A percentile compares a stretch with the other conserved stretches of the same genome.
phyloP scores from a whole-genome alignment of 768 basidiomycete genomes.

The Strobilomyces dryophilus region DNA sequence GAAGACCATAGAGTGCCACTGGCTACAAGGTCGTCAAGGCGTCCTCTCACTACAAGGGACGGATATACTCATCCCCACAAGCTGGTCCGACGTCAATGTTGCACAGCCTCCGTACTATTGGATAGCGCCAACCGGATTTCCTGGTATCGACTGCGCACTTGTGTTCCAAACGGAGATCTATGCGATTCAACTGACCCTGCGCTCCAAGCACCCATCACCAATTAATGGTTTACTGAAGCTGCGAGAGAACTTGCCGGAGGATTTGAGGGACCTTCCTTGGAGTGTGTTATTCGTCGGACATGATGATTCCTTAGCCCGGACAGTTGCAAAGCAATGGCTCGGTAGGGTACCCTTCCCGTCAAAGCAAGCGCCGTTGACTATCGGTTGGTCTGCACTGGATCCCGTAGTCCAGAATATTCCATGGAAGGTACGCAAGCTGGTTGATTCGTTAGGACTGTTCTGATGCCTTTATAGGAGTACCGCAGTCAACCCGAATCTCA shows the following conservation, averaged over 20 bases:
- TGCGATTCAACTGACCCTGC: too few species aligned
- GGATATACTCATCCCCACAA: background rate
- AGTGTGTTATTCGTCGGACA: background rate
- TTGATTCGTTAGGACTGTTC: too few species aligned
- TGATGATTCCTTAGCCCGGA: too few species aligned
- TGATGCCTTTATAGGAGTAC: too few species aligned
- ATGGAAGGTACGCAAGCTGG: too few species aligned
- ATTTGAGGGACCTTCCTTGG: background rate
- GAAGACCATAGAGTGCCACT: background rate
- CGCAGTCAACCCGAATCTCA: too few species aligned
- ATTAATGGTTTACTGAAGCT: background rate
- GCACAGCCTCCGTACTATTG: background rate
- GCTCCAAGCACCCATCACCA: background rate
- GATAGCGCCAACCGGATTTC: background rate
- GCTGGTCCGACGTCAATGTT: background rate
- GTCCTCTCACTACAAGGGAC: background rate
- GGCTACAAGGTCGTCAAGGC: background rate
- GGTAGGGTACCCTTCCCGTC: too few species aligned
- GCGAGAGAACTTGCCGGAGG: background rate
- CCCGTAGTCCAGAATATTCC: too few species aligned
- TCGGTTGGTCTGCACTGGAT: too few species aligned
- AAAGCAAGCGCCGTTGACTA: too few species aligned
- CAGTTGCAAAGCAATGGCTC: too few species aligned
- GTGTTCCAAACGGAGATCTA: background rate
- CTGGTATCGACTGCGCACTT: background rate